Base-by-base conservation (phyloP, 495 filamentous ascomycete species). In the Penicillium pancosmium region DNA sequence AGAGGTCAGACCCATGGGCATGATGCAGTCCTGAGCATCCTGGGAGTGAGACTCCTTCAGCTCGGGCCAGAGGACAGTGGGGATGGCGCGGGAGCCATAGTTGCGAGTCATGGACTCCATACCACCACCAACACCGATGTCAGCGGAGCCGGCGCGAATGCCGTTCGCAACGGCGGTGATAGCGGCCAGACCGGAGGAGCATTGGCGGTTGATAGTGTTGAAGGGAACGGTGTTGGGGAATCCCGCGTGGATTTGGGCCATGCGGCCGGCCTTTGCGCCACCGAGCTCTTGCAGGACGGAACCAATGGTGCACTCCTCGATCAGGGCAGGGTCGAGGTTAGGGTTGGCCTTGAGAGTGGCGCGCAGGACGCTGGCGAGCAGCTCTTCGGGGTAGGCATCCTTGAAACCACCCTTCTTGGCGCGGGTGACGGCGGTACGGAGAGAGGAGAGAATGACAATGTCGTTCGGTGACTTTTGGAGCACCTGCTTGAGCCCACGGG, bases 81-180 rank as follows among this genome's bases (percentile, higher is more conserved):
- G 93, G 54, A 97, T 93, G 7, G 93, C 93, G 54, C 85, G 78
- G 0, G 78, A 84, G 8, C 87, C 91, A 73, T 97, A 97, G 72
- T 96, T 96, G 53, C 88, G 74, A 50, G 90, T 95, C 92, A 97
- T 96, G 69, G 86, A 90, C 80, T 97, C 92, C 88, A 93, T 95
- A 16, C 92, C 92, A 19, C 88, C 93, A 36, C 87, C 92, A 52
- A 97, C 84, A 59, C 92, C 92, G n/a, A 90, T 77, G 64, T 86
- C 82, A 55, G 94, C 87, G 58, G 84, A 84, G 1, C 85, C 91
- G 0, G 84, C 78, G 36, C 83, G 81, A 62, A 96, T 94, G 47
- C 86, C 80, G 23, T 88, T 83, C 2, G 88, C 86, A 1, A 94
- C 78, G 33, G 73, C 74, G 4, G 89, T 88, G 59, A 97, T 88